Evolutionary conservation across 495 filamentous ascomycete species (phyloP).

Genomic region (Cryomyces antarcticus): DNA sequence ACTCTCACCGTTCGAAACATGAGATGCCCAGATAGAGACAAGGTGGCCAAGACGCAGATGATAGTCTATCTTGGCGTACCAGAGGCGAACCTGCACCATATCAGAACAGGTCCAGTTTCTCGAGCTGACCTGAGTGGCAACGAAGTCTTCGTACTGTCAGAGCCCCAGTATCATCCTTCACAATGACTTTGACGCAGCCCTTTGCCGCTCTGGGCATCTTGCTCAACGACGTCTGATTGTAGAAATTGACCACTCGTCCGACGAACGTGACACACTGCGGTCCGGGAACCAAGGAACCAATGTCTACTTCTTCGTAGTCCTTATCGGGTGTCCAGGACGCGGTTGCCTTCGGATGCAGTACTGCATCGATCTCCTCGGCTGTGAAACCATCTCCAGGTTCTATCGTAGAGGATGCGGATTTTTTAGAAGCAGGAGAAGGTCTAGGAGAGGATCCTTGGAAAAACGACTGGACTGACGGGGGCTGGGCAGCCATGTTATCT

Average conservation of each 20-base stretch:
- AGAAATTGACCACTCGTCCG: slow-evolving; percentile 40
- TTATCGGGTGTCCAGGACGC: slow-evolving; percentile 32
- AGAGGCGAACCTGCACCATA: slow-evolving; percentile 13
- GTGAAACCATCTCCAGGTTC: slow-evolving; percentile 31
- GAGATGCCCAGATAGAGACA: slow-evolving; percentile 18
- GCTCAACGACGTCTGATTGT: slow-evolving; percentile 16
- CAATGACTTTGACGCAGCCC: slow-evolving; percentile 31
- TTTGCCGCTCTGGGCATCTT: slow-evolving; percentile 21
- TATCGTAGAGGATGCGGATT: neutral
- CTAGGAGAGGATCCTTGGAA: slow-evolving; percentile 2
- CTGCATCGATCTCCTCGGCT: slow-evolving; percentile 22
- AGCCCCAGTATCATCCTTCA: slow-evolving; percentile 37
- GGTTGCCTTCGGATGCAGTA: slow-evolving; percentile 19
- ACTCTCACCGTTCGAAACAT: slow-evolving; percentile 16
- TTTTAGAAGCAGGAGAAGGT: neutral
- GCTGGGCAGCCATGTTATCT: neutral
- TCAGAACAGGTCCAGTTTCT: too few relatives aligned
- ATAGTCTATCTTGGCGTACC: slow-evolving; percentile 16
- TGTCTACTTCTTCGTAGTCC: slow-evolving; percentile 28
- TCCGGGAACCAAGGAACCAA: slow-evolving; percentile 30
- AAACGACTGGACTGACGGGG: slow-evolving; percentile 6
- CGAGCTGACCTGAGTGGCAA: neutral
- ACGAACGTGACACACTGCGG: slow-evolving; percentile 29
- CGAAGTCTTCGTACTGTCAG: slow-evolving; percentile 24
- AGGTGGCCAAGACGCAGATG: slow-evolving; percentile 17